A percentile compares a stretch with the other conserved stretches of the same genome.
Conservation (phyloP, 1,139 yeast genomes). For the Meyerozyma athensensis region DNA sequence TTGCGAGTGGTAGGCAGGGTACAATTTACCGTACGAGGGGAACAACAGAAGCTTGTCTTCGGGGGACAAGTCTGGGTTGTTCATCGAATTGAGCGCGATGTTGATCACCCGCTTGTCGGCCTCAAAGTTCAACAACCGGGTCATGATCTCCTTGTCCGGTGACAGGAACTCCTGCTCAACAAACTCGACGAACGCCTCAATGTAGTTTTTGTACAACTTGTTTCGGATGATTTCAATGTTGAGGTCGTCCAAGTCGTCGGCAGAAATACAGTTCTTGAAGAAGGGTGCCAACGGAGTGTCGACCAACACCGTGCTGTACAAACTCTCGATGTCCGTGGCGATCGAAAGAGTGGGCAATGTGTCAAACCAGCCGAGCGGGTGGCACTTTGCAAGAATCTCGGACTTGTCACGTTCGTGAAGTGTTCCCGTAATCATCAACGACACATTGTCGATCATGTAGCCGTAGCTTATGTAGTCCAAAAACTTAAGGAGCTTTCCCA, state of each 20-base stretch:
- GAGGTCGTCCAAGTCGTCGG: constrained; percentile 90
- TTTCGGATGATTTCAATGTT: constrained; percentile 94
- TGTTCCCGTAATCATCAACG: constrained; percentile 94
- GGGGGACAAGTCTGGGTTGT: constrained; percentile 63
- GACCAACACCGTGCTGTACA: constrained; percentile 89
- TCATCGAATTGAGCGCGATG: constrained; percentile 84
- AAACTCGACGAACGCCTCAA: constrained; percentile 79
- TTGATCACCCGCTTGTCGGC: constrained; percentile 94
- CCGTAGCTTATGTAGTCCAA: constrained; percentile 92
- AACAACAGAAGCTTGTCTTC: constrained; percentile 68
- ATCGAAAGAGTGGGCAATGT: constrained; percentile 92
- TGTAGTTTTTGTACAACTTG: constrained; percentile 84
- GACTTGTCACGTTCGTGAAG: constrained; percentile 88
- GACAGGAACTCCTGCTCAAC: constrained; percentile 54
- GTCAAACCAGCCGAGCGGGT: constrained; percentile 98
- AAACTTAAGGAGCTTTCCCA: constrained; percentile 73
- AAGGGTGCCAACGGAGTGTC: constrained; percentile 98
- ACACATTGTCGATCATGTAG: constrained; percentile 97
- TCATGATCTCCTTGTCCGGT: constrained; percentile 84
- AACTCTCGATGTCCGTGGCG: constrained; percentile 88
- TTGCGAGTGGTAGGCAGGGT: constrained; percentile 67
- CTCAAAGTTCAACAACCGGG: constrained; percentile 72
- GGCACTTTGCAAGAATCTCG: constrained; percentile 85
- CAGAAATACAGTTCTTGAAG: constrained; percentile 86
- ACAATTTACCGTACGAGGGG: constrained; percentile 77